A percentile compares a stretch with the other conserved stretches of the same genome.
phyloP scores from a whole-genome alignment of 306 rosid species.

The Dalbergia cultrata region DNA sequence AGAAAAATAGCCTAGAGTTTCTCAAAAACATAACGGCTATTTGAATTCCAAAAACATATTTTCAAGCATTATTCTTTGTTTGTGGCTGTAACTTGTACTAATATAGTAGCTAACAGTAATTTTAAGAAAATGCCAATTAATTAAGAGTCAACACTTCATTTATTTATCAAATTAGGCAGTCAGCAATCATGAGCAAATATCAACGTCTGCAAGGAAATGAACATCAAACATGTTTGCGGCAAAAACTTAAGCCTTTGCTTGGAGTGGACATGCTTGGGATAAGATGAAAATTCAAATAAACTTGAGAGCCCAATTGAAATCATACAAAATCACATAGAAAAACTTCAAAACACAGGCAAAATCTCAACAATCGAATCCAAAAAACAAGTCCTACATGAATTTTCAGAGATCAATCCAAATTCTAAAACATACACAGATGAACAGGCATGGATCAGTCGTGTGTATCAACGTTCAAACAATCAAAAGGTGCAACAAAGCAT shows the following conservation, averaged over 20 bases:
- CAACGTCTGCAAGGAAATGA: background rate
- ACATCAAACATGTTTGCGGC: background rate
- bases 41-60: slow-evolving; percentile 23
- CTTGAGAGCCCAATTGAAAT: slow-evolving; percentile 23
- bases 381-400: background rate
- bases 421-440: slow-evolving; percentile 3
- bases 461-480: slow-evolving; percentile 14
- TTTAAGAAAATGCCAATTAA: slow-evolving; percentile 15
- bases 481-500: slow-evolving; percentile 10
- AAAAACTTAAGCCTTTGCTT: background rate
- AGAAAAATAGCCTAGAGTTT: slow-evolving; percentile 39
- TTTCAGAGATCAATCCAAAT: slow-evolving; percentile 32
- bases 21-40: slow-evolving; percentile 19
- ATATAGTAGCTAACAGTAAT: background rate
- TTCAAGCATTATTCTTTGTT: background rate
- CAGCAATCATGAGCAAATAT: slow-evolving; percentile 9
- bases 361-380: slow-evolving; percentile 20
- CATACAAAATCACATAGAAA: background rate
- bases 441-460: background rate
- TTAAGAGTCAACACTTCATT: background rate
- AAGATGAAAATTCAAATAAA: background rate
- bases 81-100: background rate
- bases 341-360: background rate
- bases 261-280: background rate
- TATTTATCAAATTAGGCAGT: slow-evolving; percentile 9